phyloP scores from a whole-genome alignment of 2,329 filamentous ascomycete species.

The Aspergillus jensenii region DNA sequence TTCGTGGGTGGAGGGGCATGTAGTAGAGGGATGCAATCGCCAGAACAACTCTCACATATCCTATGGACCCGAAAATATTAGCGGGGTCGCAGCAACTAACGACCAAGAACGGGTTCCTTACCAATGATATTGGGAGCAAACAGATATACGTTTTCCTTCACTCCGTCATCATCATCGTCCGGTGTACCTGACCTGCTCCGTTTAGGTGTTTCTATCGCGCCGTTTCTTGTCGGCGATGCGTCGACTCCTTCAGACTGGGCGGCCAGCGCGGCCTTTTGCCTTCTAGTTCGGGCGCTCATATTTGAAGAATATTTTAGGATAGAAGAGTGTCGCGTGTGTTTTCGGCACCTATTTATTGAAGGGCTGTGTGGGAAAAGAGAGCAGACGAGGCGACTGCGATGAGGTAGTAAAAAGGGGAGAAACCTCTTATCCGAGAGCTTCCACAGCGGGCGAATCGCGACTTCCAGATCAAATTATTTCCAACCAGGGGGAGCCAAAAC shows the following conservation, averaged over 20 bases:
- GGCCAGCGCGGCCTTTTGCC: constrained; percentile 38
- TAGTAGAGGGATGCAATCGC: constrained; percentile 94
- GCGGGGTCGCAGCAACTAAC: not conserved
- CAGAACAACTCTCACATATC: constrained; percentile 74
- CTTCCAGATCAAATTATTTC: not conserved
- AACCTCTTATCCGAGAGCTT: constrained; percentile 15
- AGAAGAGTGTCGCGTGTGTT: not conserved
- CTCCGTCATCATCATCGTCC: constrained; percentile 30
- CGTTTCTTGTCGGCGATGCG: constrained; percentile 29
- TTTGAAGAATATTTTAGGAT: constrained; percentile 2
- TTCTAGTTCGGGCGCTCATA: constrained; percentile 41
- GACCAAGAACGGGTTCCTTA: constrained; percentile 40
- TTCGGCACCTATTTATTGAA: not conserved
- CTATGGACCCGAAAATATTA: constrained; percentile 43
- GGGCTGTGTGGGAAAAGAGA: not conserved
- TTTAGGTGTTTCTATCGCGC: constrained; percentile 30
- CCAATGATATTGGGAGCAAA: constrained; percentile 82
- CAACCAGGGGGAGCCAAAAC: not conserved
- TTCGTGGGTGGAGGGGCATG: constrained; percentile 98
- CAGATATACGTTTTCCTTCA: constrained; percentile 73
- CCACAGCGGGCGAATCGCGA: constrained; percentile 9
- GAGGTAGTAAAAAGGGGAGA: constrained; percentile 12
- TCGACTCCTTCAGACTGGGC: constrained; percentile 32
- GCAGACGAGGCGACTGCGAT: constrained; percentile 3
- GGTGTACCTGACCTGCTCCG: constrained; percentile 26